phyloP scores from a whole-genome alignment of 495 filamentous ascomycete species.

The Achaetomiella virescens region DNA sequence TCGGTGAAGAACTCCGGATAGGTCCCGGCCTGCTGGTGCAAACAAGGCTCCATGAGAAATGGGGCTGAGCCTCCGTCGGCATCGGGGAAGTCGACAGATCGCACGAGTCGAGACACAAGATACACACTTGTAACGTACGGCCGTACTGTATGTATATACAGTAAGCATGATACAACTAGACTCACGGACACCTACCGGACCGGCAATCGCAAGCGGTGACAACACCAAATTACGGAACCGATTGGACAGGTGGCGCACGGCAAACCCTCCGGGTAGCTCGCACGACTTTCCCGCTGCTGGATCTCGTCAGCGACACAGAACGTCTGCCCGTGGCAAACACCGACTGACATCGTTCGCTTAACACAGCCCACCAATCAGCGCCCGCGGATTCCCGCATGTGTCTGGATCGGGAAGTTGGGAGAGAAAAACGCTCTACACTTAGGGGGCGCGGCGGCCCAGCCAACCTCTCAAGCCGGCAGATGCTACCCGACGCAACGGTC shows the following conservation, averaged over 20 bases:
- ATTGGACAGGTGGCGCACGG: neutral
- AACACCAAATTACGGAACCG: neutral
- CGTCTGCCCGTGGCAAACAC: neutral
- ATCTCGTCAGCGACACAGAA: neutral
- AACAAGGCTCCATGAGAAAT: neutral
- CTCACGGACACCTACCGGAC: neutral
- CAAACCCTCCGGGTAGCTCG: too few species aligned
- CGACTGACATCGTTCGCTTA: neutral
- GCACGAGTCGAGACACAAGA: neutral
- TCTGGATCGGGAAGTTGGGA: conserved; percentile 5
- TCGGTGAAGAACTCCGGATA: too few species aligned
- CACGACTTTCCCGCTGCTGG: too few species aligned
- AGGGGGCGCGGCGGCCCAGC: neutral
- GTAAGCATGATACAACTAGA: too few species aligned
- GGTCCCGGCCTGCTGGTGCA: neutral
- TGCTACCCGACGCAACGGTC: neutral
- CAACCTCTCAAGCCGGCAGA: neutral
- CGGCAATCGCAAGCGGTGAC: neutral
- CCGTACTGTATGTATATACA: conserved; percentile 6
- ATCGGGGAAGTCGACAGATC: neutral
- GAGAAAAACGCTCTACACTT: neutral
- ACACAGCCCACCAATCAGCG: neutral
- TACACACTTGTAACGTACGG: neutral
- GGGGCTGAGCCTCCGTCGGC: neutral
- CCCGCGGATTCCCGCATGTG: neutral